phyloP scores from a whole-genome alignment of 768 basidiomycete species.

The Termitomyces sp. region DNA sequence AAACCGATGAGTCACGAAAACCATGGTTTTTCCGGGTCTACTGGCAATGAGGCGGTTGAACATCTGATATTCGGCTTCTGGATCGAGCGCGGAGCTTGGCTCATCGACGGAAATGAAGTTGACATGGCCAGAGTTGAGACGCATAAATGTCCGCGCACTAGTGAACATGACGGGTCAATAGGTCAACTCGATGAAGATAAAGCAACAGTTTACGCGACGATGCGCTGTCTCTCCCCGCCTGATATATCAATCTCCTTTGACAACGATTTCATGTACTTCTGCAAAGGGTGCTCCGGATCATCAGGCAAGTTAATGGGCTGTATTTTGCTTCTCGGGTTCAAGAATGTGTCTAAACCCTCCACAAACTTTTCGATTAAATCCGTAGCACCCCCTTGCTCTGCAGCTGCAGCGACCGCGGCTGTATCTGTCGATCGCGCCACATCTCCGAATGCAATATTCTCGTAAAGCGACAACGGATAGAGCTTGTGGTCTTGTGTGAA shows the following conservation, averaged over 20 bases:
- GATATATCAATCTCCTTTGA: constrained; percentile 15
- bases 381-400: constrained; percentile 22
- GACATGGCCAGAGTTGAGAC: constrained; percentile 19
- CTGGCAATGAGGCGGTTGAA: constrained; percentile 24
- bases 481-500: constrained; percentile 45
- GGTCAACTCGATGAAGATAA: background rate
- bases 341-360: constrained; percentile 13
- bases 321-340: constrained; percentile 9
- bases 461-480: constrained; percentile 40
- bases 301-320: constrained; percentile 9
- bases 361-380: constrained; percentile 14
- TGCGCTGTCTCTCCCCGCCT: constrained; percentile 22
- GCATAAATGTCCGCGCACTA: constrained; percentile 27
- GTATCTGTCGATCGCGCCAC: constrained; percentile 10
- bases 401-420: constrained; percentile 22
- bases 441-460: constrained; percentile 32
- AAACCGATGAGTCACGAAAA: constrained; percentile 34
- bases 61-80: constrained; percentile 34
- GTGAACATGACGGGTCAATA: background rate
- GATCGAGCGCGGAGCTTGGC: constrained; percentile 42
- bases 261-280: constrained; percentile 11
- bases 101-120: constrained; percentile 41
- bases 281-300: constrained; percentile 15
- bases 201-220: constrained; percentile 18
- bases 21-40: constrained; percentile 31